These are phyloP conservation scores for Litsea cubeba DNA, from an alignment of 164 flowering plant species.

Conservation along the genomic window DNA sequence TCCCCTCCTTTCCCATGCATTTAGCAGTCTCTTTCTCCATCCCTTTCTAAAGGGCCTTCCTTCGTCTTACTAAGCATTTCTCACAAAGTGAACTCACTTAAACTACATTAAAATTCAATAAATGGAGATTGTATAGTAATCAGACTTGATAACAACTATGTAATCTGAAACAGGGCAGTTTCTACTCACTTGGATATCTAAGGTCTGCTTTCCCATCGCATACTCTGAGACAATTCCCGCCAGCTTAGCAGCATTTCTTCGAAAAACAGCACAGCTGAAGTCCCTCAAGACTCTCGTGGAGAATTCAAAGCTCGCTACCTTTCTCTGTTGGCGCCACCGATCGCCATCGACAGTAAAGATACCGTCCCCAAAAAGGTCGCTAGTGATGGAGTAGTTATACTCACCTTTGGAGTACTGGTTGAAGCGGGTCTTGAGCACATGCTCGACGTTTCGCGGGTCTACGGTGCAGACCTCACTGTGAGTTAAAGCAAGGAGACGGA, in stretches of 20 bases:
- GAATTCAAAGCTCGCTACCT: slow-evolving; percentile 69
- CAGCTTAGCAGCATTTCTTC: slow-evolving; percentile 51
- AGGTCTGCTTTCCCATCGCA: slow-evolving; percentile 16
- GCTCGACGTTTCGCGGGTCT: slow-evolving; percentile 54
- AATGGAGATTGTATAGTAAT: not conserved
- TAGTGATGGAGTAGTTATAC: slow-evolving; percentile 10
- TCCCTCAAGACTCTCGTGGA: slow-evolving; percentile 61
- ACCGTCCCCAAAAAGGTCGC: slow-evolving; percentile 51
- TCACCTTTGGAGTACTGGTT: slow-evolving; percentile 43
- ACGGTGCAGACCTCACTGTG: slow-evolving; percentile 49
- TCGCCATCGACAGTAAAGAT: slow-evolving; percentile 66
- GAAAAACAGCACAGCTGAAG: slow-evolving; percentile 54
- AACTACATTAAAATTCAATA: too few relatives aligned
- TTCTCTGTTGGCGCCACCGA: slow-evolving; percentile 66
- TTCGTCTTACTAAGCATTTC: too few relatives aligned
- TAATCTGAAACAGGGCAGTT: not conserved
- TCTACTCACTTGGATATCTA: slow-evolving; percentile 54
- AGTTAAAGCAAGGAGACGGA: slow-evolving; percentile 40
- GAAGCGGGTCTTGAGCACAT: slow-evolving; percentile 54
- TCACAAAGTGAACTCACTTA: too few relatives aligned
- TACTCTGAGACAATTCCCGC: slow-evolving; percentile 27
- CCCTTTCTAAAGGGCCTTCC: too few relatives aligned
- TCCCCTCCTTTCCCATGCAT: too few relatives aligned
- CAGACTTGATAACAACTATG: not conserved
- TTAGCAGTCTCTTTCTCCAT: too few relatives aligned